These are phyloP conservation scores for Rosellinia necatrix DNA, from an alignment of 2,329 filamentous ascomycete species.

Conservation along the genomic window DNA sequence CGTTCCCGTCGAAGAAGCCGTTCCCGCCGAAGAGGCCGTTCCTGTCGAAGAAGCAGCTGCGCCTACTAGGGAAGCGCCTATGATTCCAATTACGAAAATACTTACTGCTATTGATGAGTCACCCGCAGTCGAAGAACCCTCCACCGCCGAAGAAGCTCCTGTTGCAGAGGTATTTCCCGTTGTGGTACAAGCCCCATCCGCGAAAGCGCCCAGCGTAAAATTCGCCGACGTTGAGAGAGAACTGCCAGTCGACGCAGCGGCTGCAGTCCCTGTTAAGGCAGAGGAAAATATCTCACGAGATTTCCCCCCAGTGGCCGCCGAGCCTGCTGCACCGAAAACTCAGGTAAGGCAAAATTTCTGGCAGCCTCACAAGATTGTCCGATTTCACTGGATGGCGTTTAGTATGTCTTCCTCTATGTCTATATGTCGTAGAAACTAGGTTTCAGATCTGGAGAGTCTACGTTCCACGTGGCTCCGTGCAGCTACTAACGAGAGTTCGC, in stretches of 20 bases:
- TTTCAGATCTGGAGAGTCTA: conserved; percentile 18
- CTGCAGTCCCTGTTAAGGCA: conserved; percentile 6
- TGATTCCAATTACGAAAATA: no score
- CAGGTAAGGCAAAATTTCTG: conserved; percentile 34
- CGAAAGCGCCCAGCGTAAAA: not conserved
- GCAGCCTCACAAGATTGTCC: conserved; percentile 30
- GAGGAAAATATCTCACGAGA: conserved; percentile 12
- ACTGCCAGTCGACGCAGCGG: conserved; percentile 5
- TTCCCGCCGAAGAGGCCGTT: not conserved
- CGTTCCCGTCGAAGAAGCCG: not conserved
- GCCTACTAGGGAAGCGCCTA: not conserved
- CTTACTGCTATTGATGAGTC: not conserved
- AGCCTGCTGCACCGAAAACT: conserved; percentile 27
- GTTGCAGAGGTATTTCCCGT: conserved; percentile 1
- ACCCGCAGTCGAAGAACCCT: not conserved
- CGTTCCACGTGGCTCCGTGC: not conserved
- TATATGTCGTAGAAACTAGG: conserved; percentile 22
- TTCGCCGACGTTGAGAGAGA: conserved; percentile 14
- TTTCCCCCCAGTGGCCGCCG: conserved; percentile 15
- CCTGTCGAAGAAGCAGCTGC: not conserved
- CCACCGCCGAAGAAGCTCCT: not conserved
- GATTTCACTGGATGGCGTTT: conserved; percentile 30
- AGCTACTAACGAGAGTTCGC: conserved; percentile 8
- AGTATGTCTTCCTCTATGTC: conserved; percentile 31
- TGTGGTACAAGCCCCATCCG: conserved; percentile 6